A percentile compares a stretch with the other conserved stretches of the same genome.
Evolutionary conservation across 352 stramenopile genomes (phyloP).

Genomic region (Phytophthora ramorum): DNA sequence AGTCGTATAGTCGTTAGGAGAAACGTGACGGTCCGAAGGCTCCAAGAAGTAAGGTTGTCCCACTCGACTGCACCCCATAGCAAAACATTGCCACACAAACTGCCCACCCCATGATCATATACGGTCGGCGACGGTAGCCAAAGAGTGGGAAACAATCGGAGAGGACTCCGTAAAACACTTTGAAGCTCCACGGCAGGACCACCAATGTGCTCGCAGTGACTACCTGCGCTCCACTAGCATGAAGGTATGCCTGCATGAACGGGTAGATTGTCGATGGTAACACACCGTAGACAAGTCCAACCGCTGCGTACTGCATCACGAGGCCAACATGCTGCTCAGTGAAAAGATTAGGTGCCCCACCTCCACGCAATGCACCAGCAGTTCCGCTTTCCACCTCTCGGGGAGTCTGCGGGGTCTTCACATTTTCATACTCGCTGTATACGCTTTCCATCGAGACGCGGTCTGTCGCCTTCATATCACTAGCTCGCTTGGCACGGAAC

Average conservation of each 20-base stretch:
- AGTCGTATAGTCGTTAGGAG: conserved; percentile 23
- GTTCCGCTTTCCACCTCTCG: not conserved
- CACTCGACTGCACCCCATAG: conserved; percentile 36
- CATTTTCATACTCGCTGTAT: conserved; percentile 3
- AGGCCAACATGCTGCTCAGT: conserved; percentile 40
- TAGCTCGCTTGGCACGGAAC: conserved; percentile 1
- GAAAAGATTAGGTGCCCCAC: conserved; percentile 34
- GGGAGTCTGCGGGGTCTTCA: not conserved
- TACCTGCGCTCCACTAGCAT: conserved; percentile 29
- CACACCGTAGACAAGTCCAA: conserved; percentile 49
- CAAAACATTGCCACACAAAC: conserved; percentile 45
- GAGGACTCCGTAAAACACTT: conserved; percentile 58
- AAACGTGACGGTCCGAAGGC: conserved; percentile 10
- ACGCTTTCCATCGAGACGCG: not conserved
- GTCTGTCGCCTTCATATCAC: not conserved
- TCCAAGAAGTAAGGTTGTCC: conserved; percentile 47
- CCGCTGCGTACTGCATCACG: conserved; percentile 46
- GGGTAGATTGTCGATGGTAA: conserved; percentile 50
- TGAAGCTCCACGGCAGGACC: conserved; percentile 54
- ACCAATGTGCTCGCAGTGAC: conserved; percentile 36
- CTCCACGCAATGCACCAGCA: conserved; percentile 36
- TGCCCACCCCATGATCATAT: conserved; percentile 60
- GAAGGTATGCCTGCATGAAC: conserved; percentile 51
- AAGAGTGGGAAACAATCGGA: conserved; percentile 59
- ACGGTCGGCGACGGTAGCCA: conserved; percentile 53